phyloP scores from a whole-genome alignment of 2,329 filamentous ascomycete species.

The Apiospora phragmitis region DNA sequence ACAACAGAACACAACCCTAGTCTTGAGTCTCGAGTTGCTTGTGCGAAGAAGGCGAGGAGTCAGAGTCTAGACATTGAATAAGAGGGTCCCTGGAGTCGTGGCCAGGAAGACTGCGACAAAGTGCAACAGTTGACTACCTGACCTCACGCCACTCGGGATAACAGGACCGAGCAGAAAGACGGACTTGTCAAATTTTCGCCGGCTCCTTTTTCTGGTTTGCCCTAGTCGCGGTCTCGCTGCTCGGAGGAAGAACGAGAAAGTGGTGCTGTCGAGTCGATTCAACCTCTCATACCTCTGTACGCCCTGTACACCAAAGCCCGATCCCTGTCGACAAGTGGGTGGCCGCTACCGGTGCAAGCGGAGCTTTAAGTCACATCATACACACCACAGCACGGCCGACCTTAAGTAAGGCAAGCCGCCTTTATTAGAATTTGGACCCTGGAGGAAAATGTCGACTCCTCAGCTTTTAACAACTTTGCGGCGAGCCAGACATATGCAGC shows the following conservation, averaged over 20 bases:
- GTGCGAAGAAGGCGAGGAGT: not conserved
- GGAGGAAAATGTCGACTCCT: slow-evolving; percentile 8
- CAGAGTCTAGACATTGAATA: not conserved
- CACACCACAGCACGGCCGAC: not conserved
- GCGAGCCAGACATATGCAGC: slow-evolving; percentile 7
- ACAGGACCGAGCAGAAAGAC: not conserved
- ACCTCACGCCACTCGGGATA: slow-evolving; percentile 1
- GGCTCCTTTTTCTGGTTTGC: not conserved
- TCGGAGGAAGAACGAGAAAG: slow-evolving; percentile 1
- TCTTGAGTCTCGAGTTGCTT: not conserved
- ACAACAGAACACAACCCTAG: slow-evolving; percentile 3
- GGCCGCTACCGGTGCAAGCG: slow-evolving; percentile 9
- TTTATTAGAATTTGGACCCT: slow-evolving; percentile 5
- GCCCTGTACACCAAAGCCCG: not conserved
- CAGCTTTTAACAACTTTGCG: slow-evolving; percentile 3
- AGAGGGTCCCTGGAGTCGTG: not conserved
- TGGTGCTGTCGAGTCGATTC: not conserved
- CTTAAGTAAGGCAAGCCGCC: slow-evolving; percentile 9
- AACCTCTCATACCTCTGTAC: slow-evolving; percentile 3
- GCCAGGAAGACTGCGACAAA: not conserved
- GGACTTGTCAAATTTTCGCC: slow-evolving; percentile 1
- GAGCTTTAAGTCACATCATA: slow-evolving; percentile 7
- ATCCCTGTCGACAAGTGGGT: slow-evolving; percentile 5
- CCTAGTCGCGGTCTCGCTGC: not conserved
- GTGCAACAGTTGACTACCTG: not conserved